Evolutionary conservation across 129 eudicot genomes (phyloP), one percentile per base, ranked within the genome.

Genomic region (Arctium lappa): DNA sequence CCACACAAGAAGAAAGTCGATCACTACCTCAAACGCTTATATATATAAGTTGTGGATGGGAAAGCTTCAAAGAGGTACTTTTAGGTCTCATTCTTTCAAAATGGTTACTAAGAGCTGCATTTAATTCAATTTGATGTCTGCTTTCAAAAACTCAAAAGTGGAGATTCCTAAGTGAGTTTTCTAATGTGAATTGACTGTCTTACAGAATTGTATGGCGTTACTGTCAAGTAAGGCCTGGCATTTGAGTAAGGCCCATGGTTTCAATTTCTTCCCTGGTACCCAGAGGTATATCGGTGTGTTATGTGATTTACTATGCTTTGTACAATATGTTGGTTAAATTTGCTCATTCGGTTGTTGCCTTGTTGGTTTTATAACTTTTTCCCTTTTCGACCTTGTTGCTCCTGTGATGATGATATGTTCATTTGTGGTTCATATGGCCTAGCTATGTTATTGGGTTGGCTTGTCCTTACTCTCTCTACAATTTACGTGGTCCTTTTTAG

Each of bases 21-120:
- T 82, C 87, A 22, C 79, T 90, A 46, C 99, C 98, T 82, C 89
- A 91, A 90, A 91, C 99, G 72, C 97, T 95, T 75, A 89, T 95
- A 36, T 95, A 95, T 79, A 91, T 95, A 83, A 95, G 98, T 82
- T 93, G 98, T 81, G 99, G 98, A 77, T 95, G 98, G 99, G 90
- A 89, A 77, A 95, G 97, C 83, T 95, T 95, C 84, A 95, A 93
- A 86, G 91, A 93, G 97, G 99, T 93, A 89, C 71, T 37, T 83
- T 72, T 82, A 4, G 80, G 37, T 53, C 38, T 77, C 63, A 46
- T 56, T 74, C 39, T 69, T 69, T 50, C 36, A 60, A 39, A 66
- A 78, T 69, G 4, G 42, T 72, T 79, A 65, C 56, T 69, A 37
- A 78, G 63, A 74, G 75, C 81, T 73, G 63, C 40, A 36, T 56